Evolutionary conservation across 495 filamentous ascomycete genomes (phyloP), one percentile per base, ranked within the genome.

Genomic region (Tricharina praecox): DNA sequence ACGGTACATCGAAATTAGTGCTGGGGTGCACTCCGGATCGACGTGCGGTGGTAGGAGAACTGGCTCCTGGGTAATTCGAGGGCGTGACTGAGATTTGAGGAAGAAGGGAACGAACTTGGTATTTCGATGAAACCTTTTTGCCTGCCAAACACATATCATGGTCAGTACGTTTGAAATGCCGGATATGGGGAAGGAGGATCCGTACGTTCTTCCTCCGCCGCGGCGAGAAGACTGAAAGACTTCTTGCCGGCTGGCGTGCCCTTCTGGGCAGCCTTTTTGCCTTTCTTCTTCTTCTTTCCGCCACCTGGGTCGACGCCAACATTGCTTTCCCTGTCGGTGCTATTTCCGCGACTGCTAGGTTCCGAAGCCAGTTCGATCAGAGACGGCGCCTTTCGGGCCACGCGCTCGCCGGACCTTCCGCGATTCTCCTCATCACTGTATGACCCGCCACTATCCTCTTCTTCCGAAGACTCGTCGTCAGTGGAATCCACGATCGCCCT

Each of bases 171-270:
- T 30, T 16, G 44, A n/a, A 44, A 23, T 15, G 10, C 1, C 10
- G 0, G 15, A 40, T 4, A 44, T 20, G 34, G 11, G 25, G 30
- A 5, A 32, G 8, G 16, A 37, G 18, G 18, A 9, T 37, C 16
- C 81, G 52, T 75, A 81, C 84, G 72, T 59, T 87, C 82, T 65
- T 86, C 79, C 61, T 86, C 80, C 8, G 77, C 75, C 10, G 77
- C 80, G 39, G 76, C 78, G 18, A 82, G 58, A 32, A 81, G 58
- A 55, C 73, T 80, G 54, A 68, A 66, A 1, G 68, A 65, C 42
- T 63, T 63, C 48, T 47, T 50, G 1, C 26, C 13, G 19, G 26
- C 38, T 3, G 25, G 25, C 15, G 55, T 47, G 42, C 52, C 38
- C 49, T 55, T 49, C 53, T 55, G 47, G 40, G 47, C 50, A 37